Evolutionary conservation across 257 asterid species (phyloP).

Genomic region (Eucommia ulmoides): DNA sequence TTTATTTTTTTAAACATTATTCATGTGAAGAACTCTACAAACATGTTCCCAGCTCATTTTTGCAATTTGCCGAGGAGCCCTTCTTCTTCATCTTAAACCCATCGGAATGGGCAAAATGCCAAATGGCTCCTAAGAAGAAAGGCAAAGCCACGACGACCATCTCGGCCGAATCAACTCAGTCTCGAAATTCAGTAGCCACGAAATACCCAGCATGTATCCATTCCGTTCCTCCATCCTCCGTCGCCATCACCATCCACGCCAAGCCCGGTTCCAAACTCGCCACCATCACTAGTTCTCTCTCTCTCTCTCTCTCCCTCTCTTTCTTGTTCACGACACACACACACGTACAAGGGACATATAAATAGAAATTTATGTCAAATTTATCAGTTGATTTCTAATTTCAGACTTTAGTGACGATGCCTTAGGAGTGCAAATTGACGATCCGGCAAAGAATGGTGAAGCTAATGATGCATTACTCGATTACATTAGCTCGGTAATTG

Average conservation of each 20-base stretch:
- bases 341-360: no score
- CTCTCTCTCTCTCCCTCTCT: neutral
- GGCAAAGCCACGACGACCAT: constrained; percentile 38
- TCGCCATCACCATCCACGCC: constrained; percentile 76
- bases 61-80: no score
- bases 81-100: no score
- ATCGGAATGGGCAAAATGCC: no score
- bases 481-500: constrained; percentile 64
- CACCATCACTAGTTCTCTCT: constrained; percentile 52
- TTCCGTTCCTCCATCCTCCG: constrained; percentile 56
- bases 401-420: constrained; percentile 72
- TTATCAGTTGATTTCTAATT: neutral
- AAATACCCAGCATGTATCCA: constrained; percentile 67
- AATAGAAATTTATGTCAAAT: no score
- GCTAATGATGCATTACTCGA: constrained; percentile 91
- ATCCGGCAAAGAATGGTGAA: constrained; percentile 94
- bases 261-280: constrained; percentile 93
- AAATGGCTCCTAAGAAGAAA: constrained; percentile 53
- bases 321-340: no score
- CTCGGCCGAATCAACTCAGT: constrained; percentile 25
- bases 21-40: no score
- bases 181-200: constrained; percentile 11
- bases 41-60: no score
- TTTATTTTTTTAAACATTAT: no score
- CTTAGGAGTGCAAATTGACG: constrained; percentile 88